Conservation (phyloP, 345 rosid genomes). For the Citrus australasica region DNA sequence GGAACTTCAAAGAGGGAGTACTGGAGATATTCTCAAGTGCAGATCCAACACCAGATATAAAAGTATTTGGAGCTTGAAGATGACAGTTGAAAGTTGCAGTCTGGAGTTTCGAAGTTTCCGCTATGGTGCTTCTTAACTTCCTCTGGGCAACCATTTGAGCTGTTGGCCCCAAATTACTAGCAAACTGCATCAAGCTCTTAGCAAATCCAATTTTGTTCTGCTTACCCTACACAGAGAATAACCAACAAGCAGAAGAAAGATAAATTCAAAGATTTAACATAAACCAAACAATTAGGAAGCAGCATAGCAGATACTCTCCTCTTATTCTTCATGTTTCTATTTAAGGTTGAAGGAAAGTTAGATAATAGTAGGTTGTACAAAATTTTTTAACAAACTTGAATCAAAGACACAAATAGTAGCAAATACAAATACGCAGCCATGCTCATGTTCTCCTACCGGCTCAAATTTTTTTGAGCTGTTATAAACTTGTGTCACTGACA, state of each 20-base stretch:
- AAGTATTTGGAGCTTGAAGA: slow-evolving; percentile 3
- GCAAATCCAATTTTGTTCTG: slow-evolving; percentile 6
- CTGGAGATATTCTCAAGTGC: not conserved
- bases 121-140: slow-evolving; percentile 9
- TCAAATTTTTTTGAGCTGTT: slow-evolving; percentile 5
- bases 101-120: not conserved
- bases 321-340: not conserved
- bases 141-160: slow-evolving; percentile 22
- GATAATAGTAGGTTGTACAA: not conserved
- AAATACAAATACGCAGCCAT: not conserved
- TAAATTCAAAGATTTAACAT: not conserved
- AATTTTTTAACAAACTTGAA: not conserved
- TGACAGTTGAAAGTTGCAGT: not conserved
- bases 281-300: not conserved
- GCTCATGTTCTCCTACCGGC: slow-evolving; percentile 11
- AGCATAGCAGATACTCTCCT: not conserved
- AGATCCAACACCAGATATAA: not conserved
- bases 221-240: slow-evolving; percentile 10
- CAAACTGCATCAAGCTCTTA: slow-evolving; percentile 21
- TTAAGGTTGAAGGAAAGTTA: not conserved
- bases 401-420: not conserved
- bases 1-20: not conserved
- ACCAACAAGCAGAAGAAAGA: slow-evolving; percentile 7
- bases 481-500: slow-evolving; percentile 13
- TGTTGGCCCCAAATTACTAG: slow-evolving; percentile 23